These are phyloP conservation scores for Elsinoe fawcettii DNA, from an alignment of 2,329 filamentous ascomycete species.

Conservation along the genomic window DNA sequence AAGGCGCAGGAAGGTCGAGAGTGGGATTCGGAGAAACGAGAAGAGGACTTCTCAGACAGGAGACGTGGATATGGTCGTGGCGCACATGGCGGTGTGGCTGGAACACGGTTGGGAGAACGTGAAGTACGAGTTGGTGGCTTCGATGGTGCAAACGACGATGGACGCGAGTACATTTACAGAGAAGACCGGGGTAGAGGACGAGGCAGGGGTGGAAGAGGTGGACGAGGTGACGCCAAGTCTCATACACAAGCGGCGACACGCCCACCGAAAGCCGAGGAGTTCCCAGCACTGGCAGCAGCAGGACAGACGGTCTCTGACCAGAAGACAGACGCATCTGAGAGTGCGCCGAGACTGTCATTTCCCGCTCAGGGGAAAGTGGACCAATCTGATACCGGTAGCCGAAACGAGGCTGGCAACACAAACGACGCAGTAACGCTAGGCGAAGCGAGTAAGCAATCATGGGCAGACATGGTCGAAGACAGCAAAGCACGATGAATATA, in stretches of 20 bases:
- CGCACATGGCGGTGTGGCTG: constrained; percentile 45
- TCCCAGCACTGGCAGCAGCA: constrained; percentile 36
- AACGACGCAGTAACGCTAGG: background rate
- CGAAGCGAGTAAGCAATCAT: constrained; percentile 17
- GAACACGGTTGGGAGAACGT: constrained; percentile 17
- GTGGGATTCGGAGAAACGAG: constrained; percentile 55
- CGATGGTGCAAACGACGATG: constrained; percentile 27
- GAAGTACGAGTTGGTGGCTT: constrained; percentile 23
- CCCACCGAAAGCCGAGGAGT: constrained; percentile 37
- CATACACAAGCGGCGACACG: constrained; percentile 20
- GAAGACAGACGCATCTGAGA: constrained; percentile 1
- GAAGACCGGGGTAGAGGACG: constrained; percentile 23
- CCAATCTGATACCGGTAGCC: background rate
- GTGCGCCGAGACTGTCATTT: constrained; percentile 14
- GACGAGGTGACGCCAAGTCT: constrained; percentile 28
- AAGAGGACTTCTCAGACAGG: constrained; percentile 44
- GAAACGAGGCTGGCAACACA: constrained; percentile 10
- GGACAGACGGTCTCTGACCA: constrained; percentile 30
- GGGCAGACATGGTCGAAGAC: constrained; percentile 20
- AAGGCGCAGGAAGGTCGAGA: constrained; percentile 51
- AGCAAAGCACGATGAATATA: constrained; percentile 1
- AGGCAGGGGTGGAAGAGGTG: constrained; percentile 27
- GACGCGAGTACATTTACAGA: constrained; percentile 28
- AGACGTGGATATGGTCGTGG: constrained; percentile 40
- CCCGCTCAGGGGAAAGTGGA: constrained; percentile 13